Base-by-base conservation (phyloP, 148 eudicot genomes). In the Fallopia convolvulus region DNA sequence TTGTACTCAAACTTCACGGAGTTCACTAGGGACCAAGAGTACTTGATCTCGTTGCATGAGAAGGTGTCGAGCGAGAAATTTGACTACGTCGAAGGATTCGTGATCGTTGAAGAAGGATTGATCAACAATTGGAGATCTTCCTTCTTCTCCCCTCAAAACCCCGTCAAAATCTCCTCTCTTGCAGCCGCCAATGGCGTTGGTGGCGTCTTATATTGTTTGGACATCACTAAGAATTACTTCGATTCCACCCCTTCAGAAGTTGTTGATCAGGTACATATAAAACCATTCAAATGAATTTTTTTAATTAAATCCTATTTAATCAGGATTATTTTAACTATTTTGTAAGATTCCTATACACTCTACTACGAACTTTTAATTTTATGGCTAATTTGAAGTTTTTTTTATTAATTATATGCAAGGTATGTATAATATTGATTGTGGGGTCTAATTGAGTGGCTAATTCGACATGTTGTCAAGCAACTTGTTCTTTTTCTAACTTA, bases 91-190 rank as follows among this genome's bases (percentile, higher is more conserved):
- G 98, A 94, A 80, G 98, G 98, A 8, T 94, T 88, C 82, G 95
- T 94, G 3, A 92, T 94, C 2, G 97, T 90, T 5, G 95, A 90
- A 72, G 92, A 88, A 81, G 97, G 97, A 0, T 75, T 90, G 0
- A 88, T 90, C 17, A 94, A 92, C 76, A 94, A 94, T 72, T 92
- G 98, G 97, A 87, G 97, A 11, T 94, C 98, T 2, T 94, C 97
- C 5, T 92, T 92, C 70, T 94, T 92, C 74, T 89, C 95, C 0
- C 93, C 98, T 2, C 83, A 80, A 0, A 90, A 94, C 82, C 95
- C 97, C 10, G 86, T 94, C 75, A 94, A 89, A 76, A 88, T 94
- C 15, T 92, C 98, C 2, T 89, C 98, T 9, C 76, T 88, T 13
- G 84, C 79, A 3, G n/a, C 78, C 50, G 82, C 81, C 33, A n/a